Evolutionary conservation across 192 early-diverging fungal genomes (phyloP).

Genomic region (Rhizoclosmatium sp.): DNA sequence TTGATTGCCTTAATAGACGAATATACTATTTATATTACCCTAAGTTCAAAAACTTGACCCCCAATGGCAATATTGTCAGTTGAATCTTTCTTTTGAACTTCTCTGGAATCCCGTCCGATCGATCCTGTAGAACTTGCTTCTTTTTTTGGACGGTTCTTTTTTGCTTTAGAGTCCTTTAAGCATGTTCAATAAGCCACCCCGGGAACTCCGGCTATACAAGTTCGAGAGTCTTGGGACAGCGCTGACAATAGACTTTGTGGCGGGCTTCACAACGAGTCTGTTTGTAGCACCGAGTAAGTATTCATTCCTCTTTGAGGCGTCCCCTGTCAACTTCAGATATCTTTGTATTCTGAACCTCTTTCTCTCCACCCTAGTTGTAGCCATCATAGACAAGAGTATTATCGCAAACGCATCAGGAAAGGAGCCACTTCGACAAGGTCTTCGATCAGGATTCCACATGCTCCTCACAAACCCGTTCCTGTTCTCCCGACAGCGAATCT

Average conservation of each 20-base stretch:
- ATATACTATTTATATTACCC: too few species aligned
- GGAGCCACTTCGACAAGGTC: slow-evolving; percentile 31
- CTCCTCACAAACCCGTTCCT: slow-evolving; percentile 41
- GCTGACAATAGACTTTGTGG: slow-evolving; percentile 3
- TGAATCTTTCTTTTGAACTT: too few species aligned
- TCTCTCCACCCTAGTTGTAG: slow-evolving; percentile 42
- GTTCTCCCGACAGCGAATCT: slow-evolving; percentile 41
- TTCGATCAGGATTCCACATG: slow-evolving; percentile 22
- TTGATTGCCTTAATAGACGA: too few species aligned
- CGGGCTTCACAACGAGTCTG: slow-evolving; percentile 5
- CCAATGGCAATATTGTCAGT: too few species aligned
- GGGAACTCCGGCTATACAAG: background rate
- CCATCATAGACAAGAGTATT: slow-evolving; percentile 58
- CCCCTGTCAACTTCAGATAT: background rate
- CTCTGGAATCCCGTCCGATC: too few species aligned
- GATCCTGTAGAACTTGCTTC: too few species aligned
- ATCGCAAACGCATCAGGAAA: slow-evolving; percentile 51
- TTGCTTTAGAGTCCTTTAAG: too few species aligned
- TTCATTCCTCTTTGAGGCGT: background rate
- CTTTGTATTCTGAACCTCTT: background rate
- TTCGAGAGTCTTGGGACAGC: background rate
- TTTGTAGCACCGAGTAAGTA: slow-evolving; percentile 20
- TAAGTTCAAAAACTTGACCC: too few species aligned
- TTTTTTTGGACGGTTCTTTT: too few species aligned
- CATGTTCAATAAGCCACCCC: background rate